A percentile compares a stretch with the other conserved stretches of the same genome.
Evolutionary conservation across 805 yeast genomes (phyloP).

Genomic region (Zygosaccharomyces pseudorouxii): DNA sequence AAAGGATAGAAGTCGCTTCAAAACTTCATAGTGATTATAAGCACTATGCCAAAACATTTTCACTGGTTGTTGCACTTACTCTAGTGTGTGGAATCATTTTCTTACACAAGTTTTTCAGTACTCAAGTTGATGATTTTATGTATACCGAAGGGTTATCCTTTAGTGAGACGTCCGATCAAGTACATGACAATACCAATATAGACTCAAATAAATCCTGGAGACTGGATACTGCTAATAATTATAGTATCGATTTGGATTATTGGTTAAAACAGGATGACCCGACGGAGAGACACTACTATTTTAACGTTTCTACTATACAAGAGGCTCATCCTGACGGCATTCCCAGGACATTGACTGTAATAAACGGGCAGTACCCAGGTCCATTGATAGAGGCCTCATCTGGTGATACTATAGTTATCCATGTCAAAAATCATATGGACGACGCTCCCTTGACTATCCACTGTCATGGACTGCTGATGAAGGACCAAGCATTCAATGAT

Average conservation of each 20-base stretch:
- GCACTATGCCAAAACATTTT: background rate
- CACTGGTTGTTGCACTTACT: background rate
- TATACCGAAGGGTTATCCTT: background rate
- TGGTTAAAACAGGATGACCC: slow-evolving; percentile 23
- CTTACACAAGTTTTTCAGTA: background rate
- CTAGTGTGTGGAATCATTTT: background rate
- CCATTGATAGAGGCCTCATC: slow-evolving; percentile 45
- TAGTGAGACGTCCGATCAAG: background rate
- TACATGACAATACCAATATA: background rate
- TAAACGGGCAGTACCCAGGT: slow-evolving; percentile 45
- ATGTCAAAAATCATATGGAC: slow-evolving; percentile 37
- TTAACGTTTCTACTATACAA: slow-evolving; percentile 20
- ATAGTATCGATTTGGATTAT: slow-evolving; percentile 18
- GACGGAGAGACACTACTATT: slow-evolving; percentile 23
- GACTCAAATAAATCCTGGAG: slow-evolving; percentile 19
- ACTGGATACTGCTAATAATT: slow-evolving; percentile 26
- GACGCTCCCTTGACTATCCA: slow-evolving; percentile 44
- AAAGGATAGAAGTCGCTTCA: background rate
- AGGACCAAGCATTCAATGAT: slow-evolving; percentile 44
- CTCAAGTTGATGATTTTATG: background rate
- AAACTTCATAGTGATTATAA: background rate
- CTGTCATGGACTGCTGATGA: slow-evolving; percentile 49
- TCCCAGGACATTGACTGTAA: slow-evolving; percentile 33
- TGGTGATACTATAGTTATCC: slow-evolving; percentile 43
- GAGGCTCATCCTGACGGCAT: slow-evolving; percentile 32